These are phyloP conservation scores for Chytriomyces sp. DNA, from an alignment of 192 early-diverging fungal species.

Conservation along the genomic window DNA sequence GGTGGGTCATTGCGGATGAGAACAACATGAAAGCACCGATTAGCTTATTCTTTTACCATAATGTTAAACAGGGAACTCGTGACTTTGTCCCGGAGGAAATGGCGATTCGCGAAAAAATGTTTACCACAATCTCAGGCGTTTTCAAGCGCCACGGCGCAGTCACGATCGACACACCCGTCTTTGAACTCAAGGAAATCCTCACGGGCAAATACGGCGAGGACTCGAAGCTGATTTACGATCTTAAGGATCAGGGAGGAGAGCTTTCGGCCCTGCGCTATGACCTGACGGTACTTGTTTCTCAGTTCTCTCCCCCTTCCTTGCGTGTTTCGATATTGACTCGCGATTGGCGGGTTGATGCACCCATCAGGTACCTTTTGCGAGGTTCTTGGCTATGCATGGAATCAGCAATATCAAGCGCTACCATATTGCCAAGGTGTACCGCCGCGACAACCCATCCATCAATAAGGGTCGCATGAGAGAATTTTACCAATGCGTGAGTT, in stretches of 20 bases:
- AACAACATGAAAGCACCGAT: not conserved
- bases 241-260: slow-evolving; percentile 97
- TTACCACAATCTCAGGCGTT: slow-evolving; percentile 78
- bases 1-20: slow-evolving; percentile 39
- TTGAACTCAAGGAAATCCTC: slow-evolving; percentile 96
- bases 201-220: slow-evolving; percentile 98
- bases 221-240: slow-evolving; percentile 97
- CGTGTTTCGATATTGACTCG: not conserved
- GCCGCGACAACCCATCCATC: slow-evolving; percentile 97
- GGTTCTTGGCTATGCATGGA: slow-evolving; percentile 92
- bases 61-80: slow-evolving; percentile 74
- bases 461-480: slow-evolving; percentile 99
- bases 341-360: not conserved
- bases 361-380: slow-evolving; percentile 83
- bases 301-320: not conserved
- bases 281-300: slow-evolving; percentile 68
- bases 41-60: not conserved
- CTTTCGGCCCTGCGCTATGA: slow-evolving; percentile 95
- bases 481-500: slow-evolving; percentile 92
- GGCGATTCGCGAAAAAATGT: slow-evolving; percentile 93
- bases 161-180: slow-evolving; percentile 98
- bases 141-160: slow-evolving; percentile 98
- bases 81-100: slow-evolving; percentile 96
- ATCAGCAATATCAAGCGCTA: slow-evolving; percentile 90
- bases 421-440: slow-evolving; percentile 98